Evolutionary conservation across 2,329 filamentous ascomycete genomes (phyloP).

Genomic region (Grosmannia serpens): DNA sequence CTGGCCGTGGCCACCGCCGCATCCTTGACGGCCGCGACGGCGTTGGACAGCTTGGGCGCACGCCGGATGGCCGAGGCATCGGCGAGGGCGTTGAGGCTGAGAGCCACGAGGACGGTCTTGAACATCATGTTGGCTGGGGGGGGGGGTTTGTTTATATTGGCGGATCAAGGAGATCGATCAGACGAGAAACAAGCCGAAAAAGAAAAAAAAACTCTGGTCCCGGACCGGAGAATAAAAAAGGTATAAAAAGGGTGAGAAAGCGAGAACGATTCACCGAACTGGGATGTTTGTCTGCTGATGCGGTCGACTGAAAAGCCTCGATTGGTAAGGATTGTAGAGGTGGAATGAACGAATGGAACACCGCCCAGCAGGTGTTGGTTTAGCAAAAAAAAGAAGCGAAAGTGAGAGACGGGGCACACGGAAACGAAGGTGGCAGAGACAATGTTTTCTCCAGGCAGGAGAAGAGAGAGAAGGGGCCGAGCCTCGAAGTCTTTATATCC

Average conservation of each 20-base stretch:
- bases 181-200: not conserved
- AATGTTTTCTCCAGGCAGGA: not conserved
- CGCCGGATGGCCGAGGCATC: slow-evolving; percentile 30
- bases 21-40: not conserved
- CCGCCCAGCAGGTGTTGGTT: slow-evolving; percentile 20
- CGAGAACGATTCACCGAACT: not conserved
- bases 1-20: slow-evolving; percentile 12
- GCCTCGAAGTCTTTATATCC: slow-evolving; percentile 17
- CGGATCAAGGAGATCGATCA: no score
- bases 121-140: slow-evolving; percentile 35
- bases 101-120: slow-evolving; percentile 36
- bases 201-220: slow-evolving; percentile 29
- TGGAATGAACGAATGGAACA: slow-evolving; percentile 38
- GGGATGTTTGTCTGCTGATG: not conserved
- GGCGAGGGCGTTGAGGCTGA: slow-evolving; percentile 33
- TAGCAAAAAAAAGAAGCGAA: slow-evolving; percentile 19
- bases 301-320: not conserved
- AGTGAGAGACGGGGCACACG: slow-evolving; percentile 15
- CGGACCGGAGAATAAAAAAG: slow-evolving; percentile 32
- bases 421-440: not conserved
- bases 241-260: slow-evolving; percentile 5
- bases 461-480: slow-evolving; percentile 17
- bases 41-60: slow-evolving; percentile 1
- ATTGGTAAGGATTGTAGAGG: not conserved
- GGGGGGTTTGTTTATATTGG: not conserved